These are phyloP conservation scores for Fusarium nodosum DNA, from an alignment of 2,329 filamentous ascomycete species.

Conservation along the genomic window DNA sequence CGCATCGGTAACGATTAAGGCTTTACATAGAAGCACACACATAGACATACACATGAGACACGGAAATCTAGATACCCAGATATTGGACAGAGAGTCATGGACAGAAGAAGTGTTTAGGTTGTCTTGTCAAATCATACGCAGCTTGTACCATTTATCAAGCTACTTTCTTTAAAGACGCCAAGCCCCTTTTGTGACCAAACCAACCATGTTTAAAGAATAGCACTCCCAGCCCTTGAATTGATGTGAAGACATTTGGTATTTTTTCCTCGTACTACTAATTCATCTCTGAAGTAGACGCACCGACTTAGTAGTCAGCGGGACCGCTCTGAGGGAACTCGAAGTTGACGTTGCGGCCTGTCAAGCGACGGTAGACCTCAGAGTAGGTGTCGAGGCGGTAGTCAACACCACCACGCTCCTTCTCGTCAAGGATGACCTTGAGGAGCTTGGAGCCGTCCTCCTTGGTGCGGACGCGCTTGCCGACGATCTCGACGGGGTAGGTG, in stretches of 20 bases:
- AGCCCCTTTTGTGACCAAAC: slow-evolving; percentile 61
- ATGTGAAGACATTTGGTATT: slow-evolving; percentile 26
- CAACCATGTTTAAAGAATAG: slow-evolving; percentile 53
- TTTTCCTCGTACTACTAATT: slow-evolving; percentile 29
- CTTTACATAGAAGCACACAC: slow-evolving; percentile 22
- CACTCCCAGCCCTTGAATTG: slow-evolving; percentile 49
- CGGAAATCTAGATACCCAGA: slow-evolving; percentile 60
- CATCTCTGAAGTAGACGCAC: slow-evolving; percentile 32
- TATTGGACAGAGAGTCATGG: slow-evolving; percentile 48
- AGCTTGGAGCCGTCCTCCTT: slow-evolving; percentile 99
- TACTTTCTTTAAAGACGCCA: slow-evolving; percentile 64
- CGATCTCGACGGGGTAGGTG: slow-evolving; percentile 99
- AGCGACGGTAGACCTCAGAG: slow-evolving; percentile 98
- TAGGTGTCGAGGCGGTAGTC: slow-evolving; percentile 99
- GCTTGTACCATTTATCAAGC: slow-evolving; percentile 64
- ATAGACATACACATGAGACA: slow-evolving; percentile 35
- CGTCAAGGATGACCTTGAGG: slow-evolving; percentile 98
- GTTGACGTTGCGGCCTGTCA: slow-evolving; percentile 95
- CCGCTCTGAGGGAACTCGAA: slow-evolving; percentile 98
- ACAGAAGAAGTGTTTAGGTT: slow-evolving; percentile 51
- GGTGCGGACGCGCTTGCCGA: slow-evolving; percentile 98
- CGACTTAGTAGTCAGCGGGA: slow-evolving; percentile 81
- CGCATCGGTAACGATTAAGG: slow-evolving; percentile 72
- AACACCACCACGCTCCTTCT: slow-evolving; percentile 99
- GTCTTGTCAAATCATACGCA: slow-evolving; percentile 58